These are phyloP conservation scores for slime mould (Dictyostelium discoideum) DNA, from an alignment of 78 protist genomes.

Conservation along the genomic window DNA sequence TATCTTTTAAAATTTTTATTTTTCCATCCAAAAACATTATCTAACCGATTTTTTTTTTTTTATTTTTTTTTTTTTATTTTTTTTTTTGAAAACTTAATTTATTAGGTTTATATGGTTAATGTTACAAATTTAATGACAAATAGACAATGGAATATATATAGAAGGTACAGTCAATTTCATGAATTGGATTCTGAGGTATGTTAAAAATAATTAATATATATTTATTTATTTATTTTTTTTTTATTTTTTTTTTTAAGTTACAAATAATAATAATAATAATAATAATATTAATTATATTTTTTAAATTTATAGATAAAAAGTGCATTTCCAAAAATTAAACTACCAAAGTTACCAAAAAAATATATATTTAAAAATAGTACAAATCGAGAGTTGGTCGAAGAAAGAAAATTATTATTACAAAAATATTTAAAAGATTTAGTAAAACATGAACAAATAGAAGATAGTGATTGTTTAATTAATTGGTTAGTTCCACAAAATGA, in stretches of 20 bases:
- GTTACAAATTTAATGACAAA: constrained; percentile 24
- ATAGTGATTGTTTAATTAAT: constrained; percentile 23
- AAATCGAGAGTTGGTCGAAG: constrained; percentile 55
- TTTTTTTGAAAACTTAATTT: background rate
- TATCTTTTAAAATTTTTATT: background rate
- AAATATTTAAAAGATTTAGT: constrained; percentile 59
- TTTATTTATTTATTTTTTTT: too few species aligned
- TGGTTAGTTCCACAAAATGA: constrained; percentile 75
- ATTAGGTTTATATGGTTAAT: constrained; percentile 68
- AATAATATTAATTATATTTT: background rate
- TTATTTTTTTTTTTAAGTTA: background rate
- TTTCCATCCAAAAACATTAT: background rate
- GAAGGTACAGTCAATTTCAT: constrained; percentile 75
- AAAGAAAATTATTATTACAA: constrained; percentile 60
- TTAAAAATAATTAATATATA: background rate
- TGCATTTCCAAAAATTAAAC: constrained; percentile 54
- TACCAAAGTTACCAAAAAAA: constrained; percentile 76
- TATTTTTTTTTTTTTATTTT: background rate
- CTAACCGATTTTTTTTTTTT: background rate
- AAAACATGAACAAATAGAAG: constrained; percentile 22
- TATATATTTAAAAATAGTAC: constrained; percentile 74
- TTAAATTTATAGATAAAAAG: background rate
- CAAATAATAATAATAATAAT: background rate
- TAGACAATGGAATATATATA: constrained; percentile 74
- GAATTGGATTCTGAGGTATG: constrained; percentile 42